A percentile compares a stretch with the other conserved stretches of the same genome.
Conservation (phyloP, 2,329 filamentous ascomycete species). For the Fusarium sp. region DNA sequence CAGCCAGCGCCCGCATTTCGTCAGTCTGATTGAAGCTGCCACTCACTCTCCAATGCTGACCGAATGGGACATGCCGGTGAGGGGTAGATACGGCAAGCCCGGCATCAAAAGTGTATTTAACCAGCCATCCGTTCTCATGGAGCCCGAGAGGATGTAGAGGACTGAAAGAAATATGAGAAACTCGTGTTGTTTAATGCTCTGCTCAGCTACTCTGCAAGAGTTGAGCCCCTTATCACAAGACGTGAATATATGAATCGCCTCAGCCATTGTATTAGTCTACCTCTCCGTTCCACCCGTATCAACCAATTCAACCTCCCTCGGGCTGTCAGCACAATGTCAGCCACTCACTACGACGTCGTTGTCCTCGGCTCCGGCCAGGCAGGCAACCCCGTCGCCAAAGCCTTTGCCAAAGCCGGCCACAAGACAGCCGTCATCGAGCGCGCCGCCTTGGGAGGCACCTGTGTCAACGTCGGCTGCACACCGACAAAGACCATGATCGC, state of each 20-base stretch:
- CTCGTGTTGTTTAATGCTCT: not conserved
- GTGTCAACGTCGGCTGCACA: constrained; percentile 67
- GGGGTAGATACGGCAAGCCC: constrained; percentile 33
- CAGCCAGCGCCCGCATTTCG: constrained; percentile 22
- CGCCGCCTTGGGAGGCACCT: constrained; percentile 64
- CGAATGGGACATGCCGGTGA: constrained; percentile 29
- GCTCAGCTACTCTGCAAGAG: not conserved
- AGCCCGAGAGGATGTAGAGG: not conserved
- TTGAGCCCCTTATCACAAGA: not conserved
- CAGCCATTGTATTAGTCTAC: not conserved
- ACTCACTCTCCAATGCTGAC: not conserved
- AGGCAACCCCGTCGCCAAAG: constrained; percentile 62
- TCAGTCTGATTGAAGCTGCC: constrained; percentile 36
- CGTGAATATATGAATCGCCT: constrained; percentile 24
- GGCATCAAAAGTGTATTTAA: constrained; percentile 21
- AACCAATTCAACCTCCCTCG: not conserved
- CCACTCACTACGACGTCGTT: constrained; percentile 48
- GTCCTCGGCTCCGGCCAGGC: constrained; percentile 66
- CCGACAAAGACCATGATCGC: constrained; percentile 70
- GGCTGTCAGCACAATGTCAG: constrained; percentile 27
- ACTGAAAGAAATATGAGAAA: constrained; percentile 3
- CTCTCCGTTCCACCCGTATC: not conserved
- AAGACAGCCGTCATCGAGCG: constrained; percentile 62
- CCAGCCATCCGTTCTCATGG: not conserved
- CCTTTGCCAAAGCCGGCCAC: constrained; percentile 58